Base-by-base conservation (phyloP, 2,329 filamentous ascomycete genomes). In the Exophiala mesophila region DNA sequence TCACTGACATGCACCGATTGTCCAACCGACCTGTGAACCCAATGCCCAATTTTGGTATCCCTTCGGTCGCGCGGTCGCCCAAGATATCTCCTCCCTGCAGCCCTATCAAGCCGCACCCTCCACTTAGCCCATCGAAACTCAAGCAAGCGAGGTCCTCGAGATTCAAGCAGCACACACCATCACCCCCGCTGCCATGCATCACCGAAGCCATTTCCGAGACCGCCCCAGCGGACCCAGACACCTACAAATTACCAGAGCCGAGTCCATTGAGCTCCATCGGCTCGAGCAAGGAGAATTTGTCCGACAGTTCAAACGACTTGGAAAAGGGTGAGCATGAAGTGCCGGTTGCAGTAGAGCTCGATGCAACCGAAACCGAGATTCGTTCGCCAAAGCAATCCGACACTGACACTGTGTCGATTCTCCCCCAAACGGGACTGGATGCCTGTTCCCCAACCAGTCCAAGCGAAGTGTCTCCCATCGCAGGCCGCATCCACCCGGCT, bases 21-120 rank as follows among this genome's bases (percentile, higher is more conserved):
- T 18, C n/a, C 15, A 19, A 8, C 5, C 31, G 3, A 23, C 33
- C n/a, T 24, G 21, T 23, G 3, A 28, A 10, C 4, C 23, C 32
- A 7, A 34, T 40, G 16, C 36, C 40, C 7, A 24, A 30, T 4
- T 44, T 47, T 13, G 45, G 45, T 16, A 16, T 39, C 3, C 41
- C 41, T 8, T 39, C 34, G 16, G 39, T 44, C 28, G 21, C 39
- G 4, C 41, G 41, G 15, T 24, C 19, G 12, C 29, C 35, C 5
- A 35, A 36, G n/a, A 31, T 30, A 29, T 36, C 19, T 32, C 19
- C 29, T 13, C 7, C 8, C n/a, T n/a, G n/a, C 18, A 24, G 31
- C 8, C 12, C 3, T 9, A 21, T 9, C 8, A 12, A 24, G 13
- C 21, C 9, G 15, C 28, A 19, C 28, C 20, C 20, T 12, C 6